phyloP scores from a whole-genome alignment of 129 eudicot species.

The Ambrosia artemisiifolia region DNA sequence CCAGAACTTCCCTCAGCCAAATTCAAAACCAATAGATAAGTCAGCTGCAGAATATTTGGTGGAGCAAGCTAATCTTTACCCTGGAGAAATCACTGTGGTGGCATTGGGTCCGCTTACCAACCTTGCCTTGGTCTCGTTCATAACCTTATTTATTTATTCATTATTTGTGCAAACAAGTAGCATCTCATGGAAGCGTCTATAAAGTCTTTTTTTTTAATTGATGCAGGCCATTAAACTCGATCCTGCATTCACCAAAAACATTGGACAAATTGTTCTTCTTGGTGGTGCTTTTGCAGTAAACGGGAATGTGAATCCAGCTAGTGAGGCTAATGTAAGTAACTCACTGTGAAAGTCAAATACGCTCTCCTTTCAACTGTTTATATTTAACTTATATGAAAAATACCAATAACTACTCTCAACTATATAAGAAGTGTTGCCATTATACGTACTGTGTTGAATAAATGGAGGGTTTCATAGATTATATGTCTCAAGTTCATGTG shows the following conservation, averaged over 20 bases:
- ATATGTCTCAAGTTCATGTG: neutral
- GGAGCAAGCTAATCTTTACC: conserved; percentile 68
- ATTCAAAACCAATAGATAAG: conserved; percentile 73
- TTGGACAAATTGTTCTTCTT: conserved; percentile 82
- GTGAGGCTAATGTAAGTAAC: conserved; percentile 90
- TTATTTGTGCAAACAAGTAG: neutral
- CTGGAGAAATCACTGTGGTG: conserved; percentile 86
- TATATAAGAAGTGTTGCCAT: conserved; percentile 1
- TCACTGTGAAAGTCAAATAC: conserved; percentile 8
- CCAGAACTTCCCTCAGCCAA: conserved; percentile 95
- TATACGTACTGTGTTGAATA: neutral
- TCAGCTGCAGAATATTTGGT: conserved; percentile 82
- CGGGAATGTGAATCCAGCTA: conserved; percentile 92
- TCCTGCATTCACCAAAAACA: conserved; percentile 64
- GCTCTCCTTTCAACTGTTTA: neutral
- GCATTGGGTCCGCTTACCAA: conserved; percentile 97
- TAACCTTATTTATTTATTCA: conserved; percentile 7
- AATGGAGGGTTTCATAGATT: neutral
- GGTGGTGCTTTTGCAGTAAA: conserved; percentile 98
- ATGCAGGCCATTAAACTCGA: conserved; percentile 78
- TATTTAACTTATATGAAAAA: no score
- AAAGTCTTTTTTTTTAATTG: neutral
- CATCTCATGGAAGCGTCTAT: conserved; percentile 2
- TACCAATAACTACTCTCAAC: neutral
- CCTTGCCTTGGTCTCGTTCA: conserved; percentile 65